Base-by-base conservation (phyloP, 2,329 filamentous ascomycete genomes). In the Xylariaceae sp. region DNA sequence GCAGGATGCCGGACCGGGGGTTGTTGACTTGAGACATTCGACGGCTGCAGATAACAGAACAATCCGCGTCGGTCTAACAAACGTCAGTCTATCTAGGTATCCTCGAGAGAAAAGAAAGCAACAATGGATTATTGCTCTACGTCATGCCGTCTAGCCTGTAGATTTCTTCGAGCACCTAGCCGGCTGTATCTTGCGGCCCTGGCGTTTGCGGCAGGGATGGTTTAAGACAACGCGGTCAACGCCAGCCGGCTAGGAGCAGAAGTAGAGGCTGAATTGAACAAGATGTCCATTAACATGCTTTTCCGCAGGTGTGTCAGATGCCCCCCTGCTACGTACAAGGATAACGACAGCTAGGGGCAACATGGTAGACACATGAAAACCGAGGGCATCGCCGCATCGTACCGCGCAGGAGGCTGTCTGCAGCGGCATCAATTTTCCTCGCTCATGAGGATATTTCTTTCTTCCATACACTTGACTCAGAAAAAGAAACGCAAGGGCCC, bases 261-360 rank as follows among this genome's bases (percentile, higher is more conserved):
- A n/a, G n/a, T 26, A 8, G 26, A 8, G 26, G 26, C 26, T 8
- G 26, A 8, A 8, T 8, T 26, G 26, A 26, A 26, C 8, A 26
- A 26, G 26, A 8, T 26, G 8, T 26, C 26, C 26, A 26, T 26
- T 44, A 36, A 41, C 30, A 19, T 22, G 39, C 49, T 8, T 5
- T 26, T 26, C 8, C 26, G 26, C 4, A 26, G 26, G 26, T 54
- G 49, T 51, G 56, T 26, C 42, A 55, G 45, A 53, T 48, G 36
- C 40, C 26, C 15, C 32, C 43, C 26, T 18, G 4, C 47, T 49
- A 48, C 45, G 49, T 15, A 21, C 54, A 56, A 26, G 54, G 54
- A 43, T 54, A 12, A 26, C 49, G 47, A 52, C 36, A 46, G 41
- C 41, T 36, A 26, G 26, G 21, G 32, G 41, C 16, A n/a, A n/a